Percentiles rank a stretch among this genome's conserved stretches.
These are phyloP conservation scores for Aspergillus sp. DNA, from an alignment of 2,329 filamentous ascomycete genomes.

Conservation along the genomic window DNA sequence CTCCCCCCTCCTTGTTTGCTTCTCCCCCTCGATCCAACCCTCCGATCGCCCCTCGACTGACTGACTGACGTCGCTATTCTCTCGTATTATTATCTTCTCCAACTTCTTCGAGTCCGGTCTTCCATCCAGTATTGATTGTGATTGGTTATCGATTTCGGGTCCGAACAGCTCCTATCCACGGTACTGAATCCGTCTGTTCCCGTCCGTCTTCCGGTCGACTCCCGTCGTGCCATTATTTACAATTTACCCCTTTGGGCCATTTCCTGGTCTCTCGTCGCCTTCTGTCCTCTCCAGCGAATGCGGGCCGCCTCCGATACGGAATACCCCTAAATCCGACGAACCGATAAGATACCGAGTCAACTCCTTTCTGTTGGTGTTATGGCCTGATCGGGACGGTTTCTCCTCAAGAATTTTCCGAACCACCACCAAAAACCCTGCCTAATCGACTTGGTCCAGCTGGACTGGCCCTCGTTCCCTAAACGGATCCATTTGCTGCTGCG, in stretches of 20 bases:
- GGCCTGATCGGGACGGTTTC: constrained; percentile 24
- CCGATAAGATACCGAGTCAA: background rate
- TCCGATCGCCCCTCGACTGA: background rate
- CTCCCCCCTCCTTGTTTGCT: constrained; percentile 3
- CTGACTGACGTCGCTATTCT: constrained; percentile 1
- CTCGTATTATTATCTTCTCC: constrained; percentile 1
- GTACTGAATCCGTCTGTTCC: constrained; percentile 17
- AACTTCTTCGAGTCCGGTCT: background rate
- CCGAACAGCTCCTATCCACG: constrained; percentile 13
- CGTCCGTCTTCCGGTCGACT: constrained; percentile 5
- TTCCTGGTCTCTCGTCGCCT: constrained; percentile 5
- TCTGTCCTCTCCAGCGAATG: constrained; percentile 6
- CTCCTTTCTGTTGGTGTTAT: constrained; percentile 23
- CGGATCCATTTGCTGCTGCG: constrained; percentile 16
- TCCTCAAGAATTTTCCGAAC: constrained; percentile 11
- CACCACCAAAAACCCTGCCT: background rate
- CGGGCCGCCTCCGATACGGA: too few species aligned
- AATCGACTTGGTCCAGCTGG: constrained; percentile 29
- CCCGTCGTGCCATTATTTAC: constrained; percentile 28
- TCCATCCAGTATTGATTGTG: background rate
- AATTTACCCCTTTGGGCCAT: constrained; percentile 31
- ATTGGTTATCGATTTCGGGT: background rate
- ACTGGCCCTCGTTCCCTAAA: constrained; percentile 26
- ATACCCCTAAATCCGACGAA: too few species aligned
- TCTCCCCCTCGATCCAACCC: constrained; percentile 2